Evolutionary conservation across 257 asterid genomes (phyloP).

Genomic region (Ophiorrhiza pumila): DNA sequence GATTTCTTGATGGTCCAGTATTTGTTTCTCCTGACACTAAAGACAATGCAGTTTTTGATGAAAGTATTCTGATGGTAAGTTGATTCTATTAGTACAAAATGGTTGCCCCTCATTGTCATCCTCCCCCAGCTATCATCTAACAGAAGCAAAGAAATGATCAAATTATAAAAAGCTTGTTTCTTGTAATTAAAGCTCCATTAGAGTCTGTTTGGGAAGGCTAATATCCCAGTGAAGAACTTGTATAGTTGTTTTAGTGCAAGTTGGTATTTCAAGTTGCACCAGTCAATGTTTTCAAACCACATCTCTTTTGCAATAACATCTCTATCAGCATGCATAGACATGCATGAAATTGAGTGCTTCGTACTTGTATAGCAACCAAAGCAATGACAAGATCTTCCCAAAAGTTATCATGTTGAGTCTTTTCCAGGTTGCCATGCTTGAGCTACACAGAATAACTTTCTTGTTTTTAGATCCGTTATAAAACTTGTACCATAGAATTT

Average conservation of each 20-base stretch:
- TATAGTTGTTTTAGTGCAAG: not conserved
- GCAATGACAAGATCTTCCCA: too few relatives aligned
- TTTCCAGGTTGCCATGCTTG: too few relatives aligned
- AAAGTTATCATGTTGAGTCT: too few relatives aligned
- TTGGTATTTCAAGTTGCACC: not conserved
- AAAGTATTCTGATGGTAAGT: slow-evolving; percentile 34
- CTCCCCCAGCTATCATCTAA: not conserved
- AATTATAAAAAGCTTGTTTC: too few relatives aligned
- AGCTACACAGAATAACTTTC: too few relatives aligned
- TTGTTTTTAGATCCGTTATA: too few relatives aligned
- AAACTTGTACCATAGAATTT: too few relatives aligned
- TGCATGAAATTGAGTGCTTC: not conserved
- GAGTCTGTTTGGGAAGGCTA: too few relatives aligned
- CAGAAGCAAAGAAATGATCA: not conserved
- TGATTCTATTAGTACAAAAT: not conserved
- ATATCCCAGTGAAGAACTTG: too few relatives aligned
- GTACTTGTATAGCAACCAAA: not conserved
- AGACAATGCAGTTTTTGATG: slow-evolving; percentile 25
- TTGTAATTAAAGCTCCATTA: not conserved
- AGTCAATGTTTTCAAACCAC: not conserved
- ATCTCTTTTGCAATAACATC: not conserved
- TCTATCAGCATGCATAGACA: not conserved
- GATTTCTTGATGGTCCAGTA: slow-evolving; percentile 64
- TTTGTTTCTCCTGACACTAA: slow-evolving; percentile 42
- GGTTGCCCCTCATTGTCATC: not conserved